Evolutionary conservation across 352 stramenopile species (phyloP), one percentile per base, ranked within the genome.

Genomic region (Phytophthora syringae): DNA sequence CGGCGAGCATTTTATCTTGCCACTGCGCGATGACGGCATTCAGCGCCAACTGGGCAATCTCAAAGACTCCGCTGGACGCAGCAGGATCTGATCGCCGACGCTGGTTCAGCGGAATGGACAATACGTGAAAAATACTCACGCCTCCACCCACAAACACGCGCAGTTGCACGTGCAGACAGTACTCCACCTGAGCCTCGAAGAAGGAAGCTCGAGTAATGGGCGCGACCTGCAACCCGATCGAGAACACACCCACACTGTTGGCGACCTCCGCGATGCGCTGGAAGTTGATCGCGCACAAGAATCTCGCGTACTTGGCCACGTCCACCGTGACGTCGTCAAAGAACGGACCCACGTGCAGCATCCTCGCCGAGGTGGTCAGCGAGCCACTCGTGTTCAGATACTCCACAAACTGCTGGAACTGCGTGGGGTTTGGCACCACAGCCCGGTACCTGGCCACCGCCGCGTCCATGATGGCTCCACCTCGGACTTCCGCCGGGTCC

Each of bases 391-490:
- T 64, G 22, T 34, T 61, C 40, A 76, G 52, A 47, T 43, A 72
- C 27, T 69, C 67, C 15, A 69, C 57, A 20, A 76, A 76, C 18
- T 64, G 56, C 56, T 72, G 56, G 34, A 76, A 72, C 40, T 72
- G 55, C 2, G 18, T 28, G 1, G 52, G 40, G 13, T 76, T 25
- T 7, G 51, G 25, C 0, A 76, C 12, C 12, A 69, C 51, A 32
- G 63, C 47, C 7, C 67, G 62, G 40, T 66, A 72, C 25, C 62
- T 64, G 5, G 56, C 55, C 21, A 45, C 6, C 7, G 37, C 12
- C 10, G 32, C 44, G 37, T 72, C 63, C 27, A 43, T 27, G 15
- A 42, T 25, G 7, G 15, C 45, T 10, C 25, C 49, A 18, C n/a
- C 32, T 16, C 36, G 43, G 18, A 47, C 9, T 28, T 72, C 67